phyloP scores from a whole-genome alignment of 108 stramenopile genomes.

The Chaetoceros tenuissimus region DNA sequence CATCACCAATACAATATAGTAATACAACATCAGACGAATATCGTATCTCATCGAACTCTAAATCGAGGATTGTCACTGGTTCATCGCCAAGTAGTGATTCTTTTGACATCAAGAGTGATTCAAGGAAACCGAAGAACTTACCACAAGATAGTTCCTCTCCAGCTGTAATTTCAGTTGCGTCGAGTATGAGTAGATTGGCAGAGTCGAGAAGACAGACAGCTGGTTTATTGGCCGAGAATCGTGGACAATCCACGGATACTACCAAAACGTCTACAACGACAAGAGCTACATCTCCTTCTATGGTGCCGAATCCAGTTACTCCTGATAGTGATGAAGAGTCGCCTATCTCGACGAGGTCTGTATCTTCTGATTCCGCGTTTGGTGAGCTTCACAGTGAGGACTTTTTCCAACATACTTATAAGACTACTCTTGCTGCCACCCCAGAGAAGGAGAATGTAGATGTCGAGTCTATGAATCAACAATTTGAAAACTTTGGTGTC shows the following conservation, averaged over 20 bases:
- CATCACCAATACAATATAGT: slow-evolving; percentile 32
- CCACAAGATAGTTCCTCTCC: neutral
- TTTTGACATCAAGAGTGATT: no score
- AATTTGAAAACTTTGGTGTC: neutral
- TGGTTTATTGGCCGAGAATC: no score
- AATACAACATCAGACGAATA: no score
- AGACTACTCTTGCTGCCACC: neutral
- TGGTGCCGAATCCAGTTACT: neutral
- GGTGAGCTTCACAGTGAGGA: neutral
- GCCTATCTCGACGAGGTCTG: neutral
- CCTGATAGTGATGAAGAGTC: neutral
- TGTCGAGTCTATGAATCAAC: neutral
- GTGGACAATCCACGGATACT: no score
- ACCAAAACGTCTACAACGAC: no score
- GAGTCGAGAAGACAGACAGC: no score
- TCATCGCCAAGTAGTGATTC: no score
- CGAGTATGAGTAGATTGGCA: neutral
- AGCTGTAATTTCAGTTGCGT: neutral
- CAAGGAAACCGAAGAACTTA: neutral
- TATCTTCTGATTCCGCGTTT: neutral
- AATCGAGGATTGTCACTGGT: no score
- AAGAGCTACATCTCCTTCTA: no score
- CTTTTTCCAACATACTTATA: neutral
- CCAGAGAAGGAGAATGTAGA: slow-evolving; percentile 3
- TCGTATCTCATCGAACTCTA: no score